Conservation (phyloP, 768 basidiomycete genomes). For the Lactifluus hygrophoroides region DNA sequence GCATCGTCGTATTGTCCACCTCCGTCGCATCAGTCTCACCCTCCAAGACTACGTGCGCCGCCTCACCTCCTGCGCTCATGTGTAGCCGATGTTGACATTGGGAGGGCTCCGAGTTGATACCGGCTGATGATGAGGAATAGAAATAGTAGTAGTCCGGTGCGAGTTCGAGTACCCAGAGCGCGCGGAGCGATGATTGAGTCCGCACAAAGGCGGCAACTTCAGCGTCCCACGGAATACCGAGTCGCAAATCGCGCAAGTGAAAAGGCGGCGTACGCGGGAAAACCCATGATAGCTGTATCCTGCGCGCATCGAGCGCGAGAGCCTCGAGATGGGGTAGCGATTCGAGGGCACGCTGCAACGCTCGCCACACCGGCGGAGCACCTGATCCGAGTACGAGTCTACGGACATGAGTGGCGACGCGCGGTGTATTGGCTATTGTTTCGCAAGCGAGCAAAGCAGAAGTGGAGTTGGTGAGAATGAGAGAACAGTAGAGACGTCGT, state of each 20-base stretch:
- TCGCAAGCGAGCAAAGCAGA: slow-evolving; percentile 32
- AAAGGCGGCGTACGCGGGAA: slow-evolving; percentile 35
- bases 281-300: slow-evolving; percentile 34
- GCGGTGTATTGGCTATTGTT: slow-evolving; percentile 30
- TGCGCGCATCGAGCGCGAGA: slow-evolving; percentile 32
- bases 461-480: slow-evolving; percentile 33
- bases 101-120: neutral
- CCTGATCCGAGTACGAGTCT: slow-evolving; percentile 20
- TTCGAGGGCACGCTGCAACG: slow-evolving; percentile 35
- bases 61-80: too few species aligned
- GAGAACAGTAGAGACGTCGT: slow-evolving; percentile 34
- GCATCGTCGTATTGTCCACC: neutral
- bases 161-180: slow-evolving; percentile 27
- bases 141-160: slow-evolving; percentile 13
- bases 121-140: too few species aligned
- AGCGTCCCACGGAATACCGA: slow-evolving; percentile 44
- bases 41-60: too few species aligned
- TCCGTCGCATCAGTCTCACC: neutral
- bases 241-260: slow-evolving; percentile 39
- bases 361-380: slow-evolving; percentile 36
- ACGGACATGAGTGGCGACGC: slow-evolving; percentile 34
- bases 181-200: slow-evolving; percentile 35
- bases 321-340: slow-evolving; percentile 37
- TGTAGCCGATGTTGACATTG: too few species aligned
- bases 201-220: slow-evolving; percentile 41